Base-by-base conservation (phyloP, 306 rosid genomes). In the Acacia confusa region DNA sequence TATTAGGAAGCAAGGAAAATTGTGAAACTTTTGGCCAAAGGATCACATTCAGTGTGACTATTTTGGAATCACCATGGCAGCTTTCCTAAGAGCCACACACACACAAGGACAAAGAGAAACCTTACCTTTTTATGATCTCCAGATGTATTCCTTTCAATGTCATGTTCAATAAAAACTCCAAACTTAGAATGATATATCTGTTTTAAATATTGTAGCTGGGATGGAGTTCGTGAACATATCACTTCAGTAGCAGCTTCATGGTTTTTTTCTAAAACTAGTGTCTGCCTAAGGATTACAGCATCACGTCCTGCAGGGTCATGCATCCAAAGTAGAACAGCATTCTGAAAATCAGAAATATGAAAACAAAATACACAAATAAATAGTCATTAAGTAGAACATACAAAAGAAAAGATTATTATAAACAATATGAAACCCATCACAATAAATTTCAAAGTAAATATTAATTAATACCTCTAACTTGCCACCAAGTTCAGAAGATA, bases 231-330 rank as follows among this genome's bases (percentile, higher is more conserved):
- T 24, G 97, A 94, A 74, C 98, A 94, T 81, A 94, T 84, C 2
- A 92, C 89, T 88, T 94, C 97, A 66, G 92, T 90, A 16, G 97
- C 89, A 79, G 91, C 90, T 85, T 83, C 87, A 63, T 91, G 87
- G 76, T 82, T 83, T 25, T 40, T 30, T 9, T 43, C 55, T 22
- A 20, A 61, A 53, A 53, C 64, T 44, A 86, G 77, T 30, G 90
- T 85, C 79, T 88, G 81, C 85, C 48, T 81, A 61, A 92, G 70
- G 45, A 90, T 75, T 1, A 79, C 36, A 4, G 94, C 97, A 75
- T 94, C 98, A 2, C 97, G 88, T n/a, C 86, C 89, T 0, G 91
- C 90, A 22, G 97, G 94, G 84, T 92, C 97, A 70, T 91, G 85
- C 80, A 94, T 82, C 98, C 98, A 94, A 38, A 91, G 93, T 50